Percentiles rank a stretch among this genome's conserved stretches.
These are phyloP conservation scores for Cystofilobasidium macerans DNA, from an alignment of 768 basidiomycete genomes.

Conservation along the genomic window DNA sequence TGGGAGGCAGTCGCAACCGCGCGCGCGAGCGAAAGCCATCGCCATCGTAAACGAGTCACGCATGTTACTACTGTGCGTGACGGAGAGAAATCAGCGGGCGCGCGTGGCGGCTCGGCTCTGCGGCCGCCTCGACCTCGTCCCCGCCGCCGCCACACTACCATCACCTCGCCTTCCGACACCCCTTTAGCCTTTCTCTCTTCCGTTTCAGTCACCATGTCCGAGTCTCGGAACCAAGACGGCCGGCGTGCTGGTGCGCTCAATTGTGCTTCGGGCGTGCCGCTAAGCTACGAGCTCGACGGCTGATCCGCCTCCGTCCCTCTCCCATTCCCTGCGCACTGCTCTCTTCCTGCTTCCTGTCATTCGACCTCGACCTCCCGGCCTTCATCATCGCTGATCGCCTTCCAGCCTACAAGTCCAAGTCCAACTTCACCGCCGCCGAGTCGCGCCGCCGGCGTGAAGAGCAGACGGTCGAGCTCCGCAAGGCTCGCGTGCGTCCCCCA, in stretches of 20 bases:
- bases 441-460: conserved; percentile 93
- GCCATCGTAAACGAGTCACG: too few species aligned
- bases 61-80: too few species aligned
- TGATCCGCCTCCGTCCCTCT: neutral
- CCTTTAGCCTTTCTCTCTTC: neutral
- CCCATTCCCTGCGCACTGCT: neutral
- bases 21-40: too few species aligned
- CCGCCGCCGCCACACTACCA: too few species aligned
- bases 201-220: neutral
- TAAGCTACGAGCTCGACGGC: neutral
- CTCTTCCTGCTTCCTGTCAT: neutral
- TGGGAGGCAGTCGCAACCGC: too few species aligned
- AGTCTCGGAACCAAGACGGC: neutral
- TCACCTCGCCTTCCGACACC: too few species aligned
- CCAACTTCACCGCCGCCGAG: conserved; percentile 39
- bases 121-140: too few species aligned
- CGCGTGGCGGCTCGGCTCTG: too few species aligned
- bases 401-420: conserved; percentile 39
- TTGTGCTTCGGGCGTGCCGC: neutral
- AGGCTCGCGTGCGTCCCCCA: conserved; percentile 54
- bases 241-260: neutral
- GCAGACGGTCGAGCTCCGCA: conserved; percentile 96
- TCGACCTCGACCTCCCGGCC: neutral
- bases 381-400: neutral
- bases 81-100: too few species aligned